A percentile compares a stretch with the other conserved stretches of the same genome.
phyloP scores from a whole-genome alignment of 2,329 filamentous ascomycete species.

The Clarireedia monteithiana region DNA sequence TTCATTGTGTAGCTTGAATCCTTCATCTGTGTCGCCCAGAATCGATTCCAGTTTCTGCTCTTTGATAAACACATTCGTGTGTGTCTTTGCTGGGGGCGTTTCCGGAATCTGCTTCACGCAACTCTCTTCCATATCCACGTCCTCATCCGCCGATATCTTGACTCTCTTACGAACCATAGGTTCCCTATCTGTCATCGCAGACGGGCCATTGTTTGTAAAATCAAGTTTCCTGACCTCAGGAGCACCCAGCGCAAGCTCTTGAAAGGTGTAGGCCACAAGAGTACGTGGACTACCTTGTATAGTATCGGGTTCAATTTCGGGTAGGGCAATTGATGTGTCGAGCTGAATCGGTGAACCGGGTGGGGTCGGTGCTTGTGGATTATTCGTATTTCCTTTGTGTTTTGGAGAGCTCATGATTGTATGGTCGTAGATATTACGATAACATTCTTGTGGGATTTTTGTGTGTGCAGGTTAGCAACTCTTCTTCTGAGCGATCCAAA shows the following conservation, averaged over 20 bases:
- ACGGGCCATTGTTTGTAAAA: conserved; percentile 9
- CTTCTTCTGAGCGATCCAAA: not conserved
- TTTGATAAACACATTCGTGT: conserved; percentile 10
- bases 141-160: conserved; percentile 10
- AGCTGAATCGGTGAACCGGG: conserved; percentile 5
- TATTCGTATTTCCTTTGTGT: conserved; percentile 11
- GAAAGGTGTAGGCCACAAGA: conserved; percentile 27
- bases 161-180: conserved; percentile 21
- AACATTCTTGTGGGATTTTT: not conserved
- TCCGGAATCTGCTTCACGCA: conserved; percentile 7
- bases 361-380: conserved; percentile 3
- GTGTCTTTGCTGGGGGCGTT: conserved; percentile 10
- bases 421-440: not conserved
- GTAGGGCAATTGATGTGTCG: conserved; percentile 3
- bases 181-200: conserved; percentile 9
- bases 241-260: conserved; percentile 22
- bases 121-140: conserved; percentile 11
- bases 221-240: conserved; percentile 17
- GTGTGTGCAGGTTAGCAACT: not conserved
- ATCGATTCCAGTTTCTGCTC: conserved; percentile 13
- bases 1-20: conserved; percentile 16
- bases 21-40: conserved; percentile 12
- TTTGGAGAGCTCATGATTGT: conserved; percentile 13
- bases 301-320: conserved; percentile 5
- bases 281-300: conserved; percentile 22